Evolutionary conservation across 352 stramenopile species (phyloP).

Genomic region (Pythium utonaiense): DNA sequence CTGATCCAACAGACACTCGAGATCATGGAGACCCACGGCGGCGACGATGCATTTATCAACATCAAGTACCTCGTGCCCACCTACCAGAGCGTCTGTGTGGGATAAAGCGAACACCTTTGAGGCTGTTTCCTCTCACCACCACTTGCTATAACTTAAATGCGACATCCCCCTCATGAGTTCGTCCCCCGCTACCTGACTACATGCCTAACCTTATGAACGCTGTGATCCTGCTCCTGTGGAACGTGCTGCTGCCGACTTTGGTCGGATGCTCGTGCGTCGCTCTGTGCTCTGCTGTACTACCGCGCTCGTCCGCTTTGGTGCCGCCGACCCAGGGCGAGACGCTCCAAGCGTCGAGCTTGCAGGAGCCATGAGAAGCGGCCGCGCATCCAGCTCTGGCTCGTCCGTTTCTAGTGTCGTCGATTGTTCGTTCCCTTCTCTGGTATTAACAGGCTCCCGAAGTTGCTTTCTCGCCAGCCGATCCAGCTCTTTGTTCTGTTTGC

Average conservation of each 20-base stretch:
- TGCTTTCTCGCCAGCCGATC: constrained; percentile 31
- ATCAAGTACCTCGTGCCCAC: constrained; percentile 98
- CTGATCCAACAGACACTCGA: constrained; percentile 97
- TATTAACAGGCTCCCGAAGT: too few relatives aligned
- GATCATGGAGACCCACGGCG: constrained; percentile 94
- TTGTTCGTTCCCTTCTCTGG: too few relatives aligned
- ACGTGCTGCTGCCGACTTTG: constrained; percentile 25
- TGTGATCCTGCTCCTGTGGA: not conserved
- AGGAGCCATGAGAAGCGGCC: not conserved
- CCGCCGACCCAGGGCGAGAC: not conserved
- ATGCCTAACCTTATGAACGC: too few relatives aligned
- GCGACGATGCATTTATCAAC: constrained; percentile 98
- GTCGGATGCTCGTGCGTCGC: constrained; percentile 17
- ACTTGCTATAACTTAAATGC: constrained; percentile 3
- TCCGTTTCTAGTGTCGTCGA: too few relatives aligned
- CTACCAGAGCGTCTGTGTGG: constrained; percentile 92
- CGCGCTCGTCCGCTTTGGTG: not conserved
- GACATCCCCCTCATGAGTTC: not conserved
- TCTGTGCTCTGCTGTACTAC: constrained; percentile 1
- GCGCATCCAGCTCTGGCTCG: not conserved
- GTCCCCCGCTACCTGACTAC: too few relatives aligned
- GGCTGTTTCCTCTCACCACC: not conserved
- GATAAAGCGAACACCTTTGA: constrained; percentile 28
- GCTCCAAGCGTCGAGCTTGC: not conserved
- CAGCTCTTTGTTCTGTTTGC: constrained; percentile 66